Evolutionary conservation across 116 monocot genomes (phyloP).

Genomic region (Cymodocea nodosa): DNA sequence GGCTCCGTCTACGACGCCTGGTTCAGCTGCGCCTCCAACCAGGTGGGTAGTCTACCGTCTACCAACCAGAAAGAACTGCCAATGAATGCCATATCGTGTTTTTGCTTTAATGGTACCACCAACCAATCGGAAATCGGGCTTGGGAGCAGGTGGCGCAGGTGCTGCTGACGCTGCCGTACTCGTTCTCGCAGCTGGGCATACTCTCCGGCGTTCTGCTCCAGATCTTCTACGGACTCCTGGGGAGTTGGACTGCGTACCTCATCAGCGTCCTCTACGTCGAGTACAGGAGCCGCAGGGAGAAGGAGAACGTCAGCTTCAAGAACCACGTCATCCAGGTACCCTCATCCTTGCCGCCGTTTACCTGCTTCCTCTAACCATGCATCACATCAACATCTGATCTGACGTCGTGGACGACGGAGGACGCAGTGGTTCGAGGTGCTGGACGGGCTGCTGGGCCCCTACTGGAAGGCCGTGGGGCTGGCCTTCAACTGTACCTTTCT

Average conservation of each 20-base stretch:
- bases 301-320: conserved; percentile 78
- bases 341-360: neutral
- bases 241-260: conserved; percentile 96
- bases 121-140: too few relatives aligned
- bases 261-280: conserved; percentile 94
- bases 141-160: conserved; percentile 63
- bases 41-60: conserved; percentile 50
- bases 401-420: neutral
- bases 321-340: conserved; percentile 56
- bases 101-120: too few relatives aligned
- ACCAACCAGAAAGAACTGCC: too few relatives aligned
- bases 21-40: conserved; percentile 97
- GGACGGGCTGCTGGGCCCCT: conserved; percentile 74
- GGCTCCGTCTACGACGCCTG: conserved; percentile 94
- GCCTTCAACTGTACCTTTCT: conserved; percentile 95
- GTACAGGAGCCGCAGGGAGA: conserved; percentile 69
- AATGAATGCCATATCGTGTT: too few relatives aligned
- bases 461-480: conserved; percentile 78
- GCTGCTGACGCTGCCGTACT: conserved; percentile 59
- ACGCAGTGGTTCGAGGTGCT: conserved; percentile 92
- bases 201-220: conserved; percentile 53
- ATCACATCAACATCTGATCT: neutral
- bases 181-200: conserved; percentile 69
- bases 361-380: neutral
- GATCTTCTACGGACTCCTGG: conserved; percentile 85